Conservation (phyloP, 805 yeast species). For the Hemisphaericaspora nanyangensis region DNA sequence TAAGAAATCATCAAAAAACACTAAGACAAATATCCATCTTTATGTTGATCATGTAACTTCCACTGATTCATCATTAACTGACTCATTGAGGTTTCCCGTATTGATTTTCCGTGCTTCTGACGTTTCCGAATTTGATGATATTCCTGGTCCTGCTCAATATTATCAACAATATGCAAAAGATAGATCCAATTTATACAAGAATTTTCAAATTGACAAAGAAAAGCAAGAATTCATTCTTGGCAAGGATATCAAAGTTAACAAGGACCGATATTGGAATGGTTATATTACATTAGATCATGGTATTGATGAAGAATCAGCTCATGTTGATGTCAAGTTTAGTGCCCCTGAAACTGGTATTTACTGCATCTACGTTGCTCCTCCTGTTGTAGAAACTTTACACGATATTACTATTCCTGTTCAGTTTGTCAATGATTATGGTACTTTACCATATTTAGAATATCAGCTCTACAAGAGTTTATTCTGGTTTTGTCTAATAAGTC, state of each 20-base stretch:
- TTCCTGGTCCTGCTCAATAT: slow-evolving; percentile 16
- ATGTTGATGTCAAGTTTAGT: slow-evolving; percentile 10
- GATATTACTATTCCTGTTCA: slow-evolving; percentile 15
- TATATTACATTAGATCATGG: slow-evolving; percentile 4
- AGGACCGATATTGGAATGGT: slow-evolving; percentile 10
- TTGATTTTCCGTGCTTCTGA: slow-evolving; percentile 22
- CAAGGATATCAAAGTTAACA: no score
- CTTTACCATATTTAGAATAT: slow-evolving; percentile 17
- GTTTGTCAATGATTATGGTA: slow-evolving; percentile 22
- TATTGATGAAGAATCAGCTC: slow-evolving; percentile 1
- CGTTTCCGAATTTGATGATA: slow-evolving; percentile 15
- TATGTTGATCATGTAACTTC: slow-evolving; percentile 9
- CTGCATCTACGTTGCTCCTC: slow-evolving; percentile 29
- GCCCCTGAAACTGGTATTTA: slow-evolving; percentile 23
- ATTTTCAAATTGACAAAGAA: slow-evolving; percentile 12
- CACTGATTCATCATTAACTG: slow-evolving; percentile 4
- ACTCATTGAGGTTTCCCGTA: slow-evolving; percentile 17
- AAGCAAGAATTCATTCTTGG: slow-evolving; percentile 15
- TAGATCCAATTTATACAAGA: slow-evolving; percentile 11
- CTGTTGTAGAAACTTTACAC: slow-evolving; percentile 10
- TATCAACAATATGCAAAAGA: slow-evolving; percentile 3
- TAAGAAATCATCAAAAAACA: not conserved
- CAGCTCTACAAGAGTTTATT: slow-evolving; percentile 13
- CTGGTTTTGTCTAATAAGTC: slow-evolving; percentile 13
- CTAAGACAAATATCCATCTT: slow-evolving; percentile 8